phyloP scores from a whole-genome alignment of 768 basidiomycete genomes.

The Boletellus sp. region DNA sequence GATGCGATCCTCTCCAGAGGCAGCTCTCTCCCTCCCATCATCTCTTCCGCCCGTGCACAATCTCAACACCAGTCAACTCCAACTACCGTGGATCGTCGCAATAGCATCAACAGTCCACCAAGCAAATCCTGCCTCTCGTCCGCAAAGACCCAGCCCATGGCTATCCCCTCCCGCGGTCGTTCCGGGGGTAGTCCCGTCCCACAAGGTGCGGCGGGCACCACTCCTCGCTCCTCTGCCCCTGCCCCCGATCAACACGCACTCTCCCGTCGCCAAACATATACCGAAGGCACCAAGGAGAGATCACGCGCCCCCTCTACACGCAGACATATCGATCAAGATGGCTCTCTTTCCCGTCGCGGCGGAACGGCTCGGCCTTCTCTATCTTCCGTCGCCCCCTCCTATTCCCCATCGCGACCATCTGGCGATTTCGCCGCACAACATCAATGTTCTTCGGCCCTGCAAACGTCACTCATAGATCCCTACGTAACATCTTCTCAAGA shows the following conservation, averaged over 20 bases:
- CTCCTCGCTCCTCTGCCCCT: conserved; percentile 31
- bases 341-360: conserved; percentile 44
- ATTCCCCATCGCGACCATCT: conserved; percentile 21
- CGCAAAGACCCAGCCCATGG: conserved; percentile 35
- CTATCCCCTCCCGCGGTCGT: conserved; percentile 46
- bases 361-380: conserved; percentile 44
- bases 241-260: conserved; percentile 42
- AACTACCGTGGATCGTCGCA: conserved; percentile 44
- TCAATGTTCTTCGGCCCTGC: conserved; percentile 17
- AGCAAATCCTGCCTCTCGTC: conserved; percentile 32
- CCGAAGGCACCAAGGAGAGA: conserved; percentile 53
- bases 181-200: conserved; percentile 49
- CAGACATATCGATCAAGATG: conserved; percentile 55
- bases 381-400: conserved; percentile 38
- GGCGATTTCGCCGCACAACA: conserved; percentile 17
- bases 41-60: conserved; percentile 30
- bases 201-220: conserved; percentile 25
- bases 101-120: conserved; percentile 35
- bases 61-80: conserved; percentile 28
- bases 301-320: conserved; percentile 60
- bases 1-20: conserved; percentile 49
- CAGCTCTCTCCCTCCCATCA: conserved; percentile 30
- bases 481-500: conserved; percentile 27
- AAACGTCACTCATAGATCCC: conserved; percentile 22
- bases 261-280: conserved; percentile 47